A percentile compares a stretch with the other conserved stretches of the same genome.
phyloP scores from a whole-genome alignment of 2,329 filamentous ascomycete species.

The Hypoxylon sp. region DNA sequence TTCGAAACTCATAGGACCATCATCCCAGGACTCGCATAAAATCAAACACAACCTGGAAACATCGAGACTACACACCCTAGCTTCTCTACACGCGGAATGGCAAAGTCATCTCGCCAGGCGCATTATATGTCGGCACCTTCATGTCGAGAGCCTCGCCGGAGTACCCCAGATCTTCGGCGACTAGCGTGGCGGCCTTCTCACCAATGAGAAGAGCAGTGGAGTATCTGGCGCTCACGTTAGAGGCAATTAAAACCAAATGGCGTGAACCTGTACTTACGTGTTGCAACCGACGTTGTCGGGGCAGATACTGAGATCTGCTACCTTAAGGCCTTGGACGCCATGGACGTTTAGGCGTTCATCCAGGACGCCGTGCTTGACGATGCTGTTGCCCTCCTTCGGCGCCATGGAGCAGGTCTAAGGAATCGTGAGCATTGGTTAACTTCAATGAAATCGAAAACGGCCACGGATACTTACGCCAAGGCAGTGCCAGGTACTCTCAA shows the following conservation, averaged over 20 bases:
- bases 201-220: constrained; percentile 81
- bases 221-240: constrained; percentile 61
- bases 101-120: constrained; percentile 64
- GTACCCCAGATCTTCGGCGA: constrained; percentile 82
- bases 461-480: constrained; percentile 61
- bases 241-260: not conserved
- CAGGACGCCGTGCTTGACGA: constrained; percentile 84
- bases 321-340: constrained; percentile 82
- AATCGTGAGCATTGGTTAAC: constrained; percentile 16
- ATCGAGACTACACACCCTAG: not conserved
- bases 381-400: constrained; percentile 80
- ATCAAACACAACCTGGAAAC: not conserved
- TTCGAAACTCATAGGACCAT: constrained; percentile 14
- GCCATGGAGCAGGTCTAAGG: constrained; percentile 80
- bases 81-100: constrained; percentile 58
- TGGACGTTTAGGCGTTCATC: constrained; percentile 85
- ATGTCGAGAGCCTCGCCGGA: constrained; percentile 81
- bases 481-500: constrained; percentile 82
- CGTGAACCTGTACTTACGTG: constrained; percentile 63
- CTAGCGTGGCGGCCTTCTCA: constrained; percentile 79
- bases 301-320: constrained; percentile 82
- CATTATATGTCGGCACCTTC: constrained; percentile 78
- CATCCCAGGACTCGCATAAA: constrained; percentile 5
- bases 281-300: constrained; percentile 84
- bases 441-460: not conserved